phyloP scores from a whole-genome alignment of 2,329 filamentous ascomycete species.

The Claviceps cyperi region DNA sequence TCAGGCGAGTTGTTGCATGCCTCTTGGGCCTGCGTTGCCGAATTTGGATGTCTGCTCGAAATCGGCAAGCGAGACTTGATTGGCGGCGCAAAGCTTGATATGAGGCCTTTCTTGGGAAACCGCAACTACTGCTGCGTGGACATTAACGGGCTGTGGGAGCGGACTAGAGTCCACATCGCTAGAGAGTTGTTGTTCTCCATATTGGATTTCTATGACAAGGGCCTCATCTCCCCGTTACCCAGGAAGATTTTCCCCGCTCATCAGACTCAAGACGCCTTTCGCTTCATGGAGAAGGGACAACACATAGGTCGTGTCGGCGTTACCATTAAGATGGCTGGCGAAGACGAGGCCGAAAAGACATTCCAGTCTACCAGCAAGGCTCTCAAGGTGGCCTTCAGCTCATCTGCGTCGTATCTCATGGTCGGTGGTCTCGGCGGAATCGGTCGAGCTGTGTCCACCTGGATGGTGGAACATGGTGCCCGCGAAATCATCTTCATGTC shows the following conservation, averaged over 20 bases:
- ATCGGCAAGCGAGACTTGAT: constrained; percentile 21
- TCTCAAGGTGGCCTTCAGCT: neutral
- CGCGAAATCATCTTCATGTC: constrained; percentile 13
- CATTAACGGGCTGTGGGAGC: neutral
- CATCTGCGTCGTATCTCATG: constrained; percentile 8
- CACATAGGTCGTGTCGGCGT: neutral
- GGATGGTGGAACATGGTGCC: constrained; percentile 12
- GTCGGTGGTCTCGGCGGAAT: constrained; percentile 12
- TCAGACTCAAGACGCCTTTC: neutral
- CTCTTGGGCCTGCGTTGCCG: constrained; percentile 21
- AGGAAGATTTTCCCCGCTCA: neutral
- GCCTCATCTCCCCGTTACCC: neutral
- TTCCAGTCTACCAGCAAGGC: neutral
- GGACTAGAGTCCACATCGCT: neutral
- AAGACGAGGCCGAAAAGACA: neutral
- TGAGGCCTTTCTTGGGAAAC: constrained; percentile 15
- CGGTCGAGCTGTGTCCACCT: constrained; percentile 7
- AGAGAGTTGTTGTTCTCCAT: neutral
- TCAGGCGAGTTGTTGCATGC: constrained; percentile 14
- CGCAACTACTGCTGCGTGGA: neutral
- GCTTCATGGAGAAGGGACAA: neutral
- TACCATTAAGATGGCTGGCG: neutral
- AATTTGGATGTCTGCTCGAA: constrained; percentile 21
- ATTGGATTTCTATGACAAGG: neutral
- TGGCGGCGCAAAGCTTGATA: constrained; percentile 24